Evolutionary conservation across 306 rosid genomes (phyloP).

Genomic region (Canavalia gladiata): DNA sequence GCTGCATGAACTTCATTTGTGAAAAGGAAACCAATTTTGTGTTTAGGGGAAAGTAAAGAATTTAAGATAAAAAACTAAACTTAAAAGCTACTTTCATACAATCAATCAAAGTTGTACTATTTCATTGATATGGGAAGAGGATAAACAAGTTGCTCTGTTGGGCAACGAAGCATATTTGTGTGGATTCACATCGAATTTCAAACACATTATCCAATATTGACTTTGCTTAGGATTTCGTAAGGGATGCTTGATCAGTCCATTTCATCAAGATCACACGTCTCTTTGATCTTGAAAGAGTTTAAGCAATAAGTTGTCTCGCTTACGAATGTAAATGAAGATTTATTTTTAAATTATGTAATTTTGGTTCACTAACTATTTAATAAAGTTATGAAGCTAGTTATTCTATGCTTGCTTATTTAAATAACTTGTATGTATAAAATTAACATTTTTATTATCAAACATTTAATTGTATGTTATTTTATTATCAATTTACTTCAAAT

Average conservation of each 20-base stretch:
- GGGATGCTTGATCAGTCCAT: conserved; percentile 2
- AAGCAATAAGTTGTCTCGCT: background rate
- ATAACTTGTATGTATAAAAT: no score
- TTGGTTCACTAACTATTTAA: no score
- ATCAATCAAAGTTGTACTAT: conserved; percentile 13
- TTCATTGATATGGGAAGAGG: background rate
- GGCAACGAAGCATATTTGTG: conserved; percentile 30
- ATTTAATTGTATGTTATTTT: no score
- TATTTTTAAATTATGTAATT: no score
- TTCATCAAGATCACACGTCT: background rate
- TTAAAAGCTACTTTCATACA: background rate
- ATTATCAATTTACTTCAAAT: no score
- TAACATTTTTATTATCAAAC: no score
- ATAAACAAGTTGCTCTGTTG: conserved; percentile 31
- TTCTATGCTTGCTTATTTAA: no score
- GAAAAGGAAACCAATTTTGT: background rate
- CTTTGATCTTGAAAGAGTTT: background rate
- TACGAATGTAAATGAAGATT: no score
- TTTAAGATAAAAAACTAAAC: background rate
- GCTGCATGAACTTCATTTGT: background rate
- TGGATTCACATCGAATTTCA: conserved; percentile 51
- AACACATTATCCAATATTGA: conserved; percentile 37
- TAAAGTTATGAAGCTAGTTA: no score
- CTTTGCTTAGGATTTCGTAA: conserved; percentile 2
- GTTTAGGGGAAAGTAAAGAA: background rate